phyloP scores from a whole-genome alignment of 495 filamentous ascomycete genomes.

The Oleoguttula mirabilis region DNA sequence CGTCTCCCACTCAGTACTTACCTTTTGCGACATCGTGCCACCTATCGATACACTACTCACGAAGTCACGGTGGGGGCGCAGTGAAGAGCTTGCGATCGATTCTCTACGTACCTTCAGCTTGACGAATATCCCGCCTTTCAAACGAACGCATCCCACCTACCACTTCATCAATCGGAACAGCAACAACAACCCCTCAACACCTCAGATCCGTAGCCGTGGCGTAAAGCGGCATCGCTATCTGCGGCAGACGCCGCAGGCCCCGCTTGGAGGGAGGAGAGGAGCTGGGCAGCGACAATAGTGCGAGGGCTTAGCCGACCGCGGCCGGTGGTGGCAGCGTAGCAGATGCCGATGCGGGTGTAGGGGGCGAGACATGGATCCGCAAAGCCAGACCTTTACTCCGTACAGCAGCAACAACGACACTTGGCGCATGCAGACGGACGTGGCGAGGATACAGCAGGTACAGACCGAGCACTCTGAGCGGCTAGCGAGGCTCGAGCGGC shows the following conservation, averaged over 20 bases:
- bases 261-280: neutral
- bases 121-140: no score
- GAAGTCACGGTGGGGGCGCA: no score
- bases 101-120: no score
- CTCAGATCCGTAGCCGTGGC: no score
- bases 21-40: no score
- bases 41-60: no score
- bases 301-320: neutral
- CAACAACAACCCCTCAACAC: no score
- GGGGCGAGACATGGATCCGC: constrained; percentile 46
- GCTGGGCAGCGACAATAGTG: neutral
- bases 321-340: neutral
- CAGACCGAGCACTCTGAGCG: constrained; percentile 75
- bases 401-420: constrained; percentile 51
- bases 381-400: constrained; percentile 46
- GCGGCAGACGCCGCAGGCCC: neutral
- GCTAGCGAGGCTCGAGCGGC: constrained; percentile 64
- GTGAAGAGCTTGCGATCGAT: no score
- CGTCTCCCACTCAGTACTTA: no score
- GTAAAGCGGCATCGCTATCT: neutral
- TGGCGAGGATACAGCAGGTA: constrained; percentile 66
- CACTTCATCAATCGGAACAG: no score
- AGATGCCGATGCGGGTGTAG: neutral
- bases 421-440: constrained; percentile 75
- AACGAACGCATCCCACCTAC: no score